Conservation (phyloP, 768 basidiomycete genomes). For the Psilocybe sp. region DNA sequence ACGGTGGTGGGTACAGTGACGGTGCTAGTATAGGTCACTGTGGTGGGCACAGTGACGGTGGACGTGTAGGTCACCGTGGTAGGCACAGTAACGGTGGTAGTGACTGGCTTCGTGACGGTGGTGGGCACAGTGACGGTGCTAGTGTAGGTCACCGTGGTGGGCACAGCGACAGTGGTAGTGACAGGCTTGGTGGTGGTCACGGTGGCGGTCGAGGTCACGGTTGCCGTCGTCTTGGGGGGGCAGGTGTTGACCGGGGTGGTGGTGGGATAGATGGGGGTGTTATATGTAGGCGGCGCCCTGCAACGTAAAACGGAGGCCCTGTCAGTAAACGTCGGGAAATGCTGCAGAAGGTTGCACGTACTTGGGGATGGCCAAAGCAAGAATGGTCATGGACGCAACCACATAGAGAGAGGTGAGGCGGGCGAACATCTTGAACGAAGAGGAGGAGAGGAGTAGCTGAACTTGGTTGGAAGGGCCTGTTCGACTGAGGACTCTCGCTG, state of each 20-base stretch:
- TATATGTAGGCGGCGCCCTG: background rate
- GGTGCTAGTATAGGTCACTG: background rate
- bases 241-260: background rate
- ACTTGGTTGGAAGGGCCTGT: too few species aligned
- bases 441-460: too few species aligned
- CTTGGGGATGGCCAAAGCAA: background rate
- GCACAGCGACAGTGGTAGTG: background rate
- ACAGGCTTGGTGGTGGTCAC: background rate
- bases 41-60: slow-evolving; percentile 2
- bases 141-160: too few species aligned
- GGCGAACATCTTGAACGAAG: too few species aligned
- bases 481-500: too few species aligned
- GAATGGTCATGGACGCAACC: background rate
- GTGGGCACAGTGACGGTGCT: too few species aligned
- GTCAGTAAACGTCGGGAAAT: background rate
- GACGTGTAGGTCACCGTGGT: background rate
- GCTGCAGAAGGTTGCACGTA: background rate
- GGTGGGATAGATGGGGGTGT: slow-evolving; percentile 3
- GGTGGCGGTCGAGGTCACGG: too few species aligned
- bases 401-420: too few species aligned
- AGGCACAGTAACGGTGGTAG: slow-evolving; percentile 2
- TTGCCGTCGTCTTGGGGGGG: too few species aligned
- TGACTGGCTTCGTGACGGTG: background rate
- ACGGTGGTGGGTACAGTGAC: slow-evolving; percentile 3
- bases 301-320: background rate